Conservation (phyloP, 345 rosid genomes). For the Citrus maxima region DNA sequence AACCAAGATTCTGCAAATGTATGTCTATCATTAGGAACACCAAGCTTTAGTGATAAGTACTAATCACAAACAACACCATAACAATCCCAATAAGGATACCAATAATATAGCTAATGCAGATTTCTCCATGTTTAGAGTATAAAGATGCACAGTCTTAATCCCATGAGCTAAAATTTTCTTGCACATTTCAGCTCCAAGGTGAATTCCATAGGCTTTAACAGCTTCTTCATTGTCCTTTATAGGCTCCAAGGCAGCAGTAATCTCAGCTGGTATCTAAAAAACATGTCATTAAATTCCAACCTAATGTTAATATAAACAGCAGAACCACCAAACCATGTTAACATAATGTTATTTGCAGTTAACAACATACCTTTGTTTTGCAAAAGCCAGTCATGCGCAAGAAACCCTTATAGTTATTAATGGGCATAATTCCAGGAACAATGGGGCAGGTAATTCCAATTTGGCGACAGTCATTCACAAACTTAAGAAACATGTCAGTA, state of each 20-base stretch:
- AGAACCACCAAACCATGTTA: background rate
- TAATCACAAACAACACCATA: background rate
- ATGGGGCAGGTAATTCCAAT: conserved; percentile 84
- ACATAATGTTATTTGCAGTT: background rate
- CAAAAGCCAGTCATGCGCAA: conserved; percentile 95
- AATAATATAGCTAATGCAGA: conserved; percentile 81
- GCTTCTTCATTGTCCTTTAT: conserved; percentile 98
- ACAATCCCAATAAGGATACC: conserved; percentile 34
- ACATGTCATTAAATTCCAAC: conserved; percentile 6
- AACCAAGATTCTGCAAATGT: conserved; percentile 75
- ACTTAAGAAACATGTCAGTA: conserved; percentile 86
- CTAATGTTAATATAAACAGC: background rate
- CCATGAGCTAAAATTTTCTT: conserved; percentile 90
- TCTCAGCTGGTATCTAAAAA: conserved; percentile 75
- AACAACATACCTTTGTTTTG: conserved; percentile 67
- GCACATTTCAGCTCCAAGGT: conserved; percentile 97
- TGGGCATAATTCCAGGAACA: conserved; percentile 98
- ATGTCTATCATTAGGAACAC: conserved; percentile 27
- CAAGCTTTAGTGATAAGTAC: background rate
- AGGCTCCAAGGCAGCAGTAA: conserved; percentile 87
- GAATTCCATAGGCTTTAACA: conserved; percentile 85
- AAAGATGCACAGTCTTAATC: conserved; percentile 80
- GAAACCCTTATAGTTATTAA: conserved; percentile 91
- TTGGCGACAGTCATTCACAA: conserved; percentile 89
- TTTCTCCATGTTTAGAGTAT: conserved; percentile 93